Evolutionary conservation across 2,329 filamentous ascomycete genomes (phyloP).

Genomic region (Exophiala lecanii-corni): DNA sequence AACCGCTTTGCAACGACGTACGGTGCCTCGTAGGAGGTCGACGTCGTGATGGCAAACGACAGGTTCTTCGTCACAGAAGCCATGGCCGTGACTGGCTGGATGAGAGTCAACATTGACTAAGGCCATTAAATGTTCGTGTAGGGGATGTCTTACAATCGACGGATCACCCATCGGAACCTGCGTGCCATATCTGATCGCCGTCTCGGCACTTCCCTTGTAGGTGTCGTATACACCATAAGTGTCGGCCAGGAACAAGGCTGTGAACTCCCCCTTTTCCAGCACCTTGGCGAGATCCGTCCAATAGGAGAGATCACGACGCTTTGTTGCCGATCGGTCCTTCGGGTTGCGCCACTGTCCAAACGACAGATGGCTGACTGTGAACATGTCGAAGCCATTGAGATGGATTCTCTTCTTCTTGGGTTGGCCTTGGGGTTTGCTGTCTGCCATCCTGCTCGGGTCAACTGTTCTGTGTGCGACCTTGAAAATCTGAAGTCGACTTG

Average conservation of each 20-base stretch:
- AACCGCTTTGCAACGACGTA: conserved; percentile 60
- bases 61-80: conserved; percentile 62
- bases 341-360: conserved; percentile 66
- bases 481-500: too few relatives aligned
- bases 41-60: conserved; percentile 59
- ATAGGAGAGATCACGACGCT: conserved; percentile 49
- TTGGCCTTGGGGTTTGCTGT: too few relatives aligned
- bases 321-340: conserved; percentile 56
- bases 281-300: conserved; percentile 55
- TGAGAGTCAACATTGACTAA: background rate
- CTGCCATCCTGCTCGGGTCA: too few relatives aligned
- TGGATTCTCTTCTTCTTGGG: conserved; percentile 57
- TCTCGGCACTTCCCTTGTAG: conserved; percentile 50
- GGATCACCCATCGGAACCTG: conserved; percentile 65
- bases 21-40: conserved; percentile 59
- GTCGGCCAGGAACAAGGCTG: conserved; percentile 60
- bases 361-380: conserved; percentile 59
- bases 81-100: conserved; percentile 62
- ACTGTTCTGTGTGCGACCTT: too few relatives aligned
- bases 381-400: conserved; percentile 64
- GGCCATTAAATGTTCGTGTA: background rate
- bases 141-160: conserved; percentile 55
- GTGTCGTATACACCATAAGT: conserved; percentile 43
- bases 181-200: conserved; percentile 57
- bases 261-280: conserved; percentile 54